Evolutionary conservation across 2,329 filamentous ascomycete genomes (phyloP), one percentile per base, ranked within the genome.

Genomic region (Pseudogymnoascus sp.): DNA sequence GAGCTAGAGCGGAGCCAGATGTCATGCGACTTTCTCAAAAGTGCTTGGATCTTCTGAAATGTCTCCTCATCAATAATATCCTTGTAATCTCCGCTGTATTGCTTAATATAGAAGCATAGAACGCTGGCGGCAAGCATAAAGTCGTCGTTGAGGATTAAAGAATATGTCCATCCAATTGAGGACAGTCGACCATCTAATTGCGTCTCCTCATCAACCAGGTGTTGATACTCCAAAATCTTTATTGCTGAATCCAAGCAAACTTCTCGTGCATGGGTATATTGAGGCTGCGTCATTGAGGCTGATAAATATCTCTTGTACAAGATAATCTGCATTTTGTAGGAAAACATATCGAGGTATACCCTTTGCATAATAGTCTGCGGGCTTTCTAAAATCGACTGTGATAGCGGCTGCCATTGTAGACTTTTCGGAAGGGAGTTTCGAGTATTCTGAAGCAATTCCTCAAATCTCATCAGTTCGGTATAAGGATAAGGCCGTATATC

Each of bases 71-170:
- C n/a, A 31, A 52, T 52, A 31, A 52, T 31, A 52, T 18, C 25
- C 8, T 31, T 52, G 9, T 16, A 5, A 4, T 31, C 25, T 31
- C n/a, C n/a, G 3, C n/a, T 31, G n/a, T 52, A 52, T n/a, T 52
- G 45, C 4, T 60, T 41, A 60, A 41, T 40, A 14, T 41, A 37
- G 37, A 87, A 74, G 65, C 82, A 86, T 5, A 87, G 67, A 11
- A 87, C 78, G 77, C 84, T 83, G 61, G 81, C 79, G 0, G 83
- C 83, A 2, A 87, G 77, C 60, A 87, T 72, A 61, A 83, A 87
- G 68, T 88, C 84, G 59, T 85, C 81, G 60, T 83, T 78, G n/a
- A 80, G 78, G 2, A 87, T 73, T 1, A 81, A 82, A 4, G 79
- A 81, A 18, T 85, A 71, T 65, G 85, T 84, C 80, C 83, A 86